Percentiles rank a stretch among this genome's conserved stretches.
These are phyloP conservation scores for Leptodontidium sp. DNA, from an alignment of 2,329 filamentous ascomycete species.

Conservation along the genomic window DNA sequence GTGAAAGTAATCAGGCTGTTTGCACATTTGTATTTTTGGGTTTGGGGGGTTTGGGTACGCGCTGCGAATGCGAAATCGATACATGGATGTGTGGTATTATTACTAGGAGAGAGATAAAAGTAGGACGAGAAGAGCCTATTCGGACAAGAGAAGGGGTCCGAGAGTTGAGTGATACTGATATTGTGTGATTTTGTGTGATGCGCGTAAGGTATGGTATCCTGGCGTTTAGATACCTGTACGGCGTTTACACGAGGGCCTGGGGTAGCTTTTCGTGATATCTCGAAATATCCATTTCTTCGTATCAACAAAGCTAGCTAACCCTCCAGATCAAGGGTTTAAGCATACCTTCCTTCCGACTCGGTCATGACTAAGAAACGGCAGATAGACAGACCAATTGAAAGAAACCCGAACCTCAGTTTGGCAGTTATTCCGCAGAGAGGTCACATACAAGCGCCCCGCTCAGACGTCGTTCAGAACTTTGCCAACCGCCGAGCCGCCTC, in stretches of 20 bases:
- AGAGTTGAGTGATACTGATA: constrained; percentile 5
- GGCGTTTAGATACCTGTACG: constrained; percentile 15
- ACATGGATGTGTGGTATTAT: constrained; percentile 7
- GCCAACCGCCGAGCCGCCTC: constrained; percentile 30
- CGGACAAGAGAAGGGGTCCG: not conserved
- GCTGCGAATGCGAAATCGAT: constrained; percentile 8
- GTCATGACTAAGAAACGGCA: not conserved
- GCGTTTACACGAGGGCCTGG: constrained; percentile 12
- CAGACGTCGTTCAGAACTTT: constrained; percentile 24
- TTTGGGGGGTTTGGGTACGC: constrained; percentile 11
- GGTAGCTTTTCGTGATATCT: constrained; percentile 4
- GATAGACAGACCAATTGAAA: not conserved
- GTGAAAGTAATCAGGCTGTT: constrained; percentile 10
- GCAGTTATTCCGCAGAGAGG: not conserved
- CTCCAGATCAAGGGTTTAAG: not conserved
- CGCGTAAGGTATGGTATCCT: constrained; percentile 10
- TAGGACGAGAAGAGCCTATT: not conserved
- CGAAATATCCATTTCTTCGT: constrained; percentile 5
- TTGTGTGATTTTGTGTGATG: constrained; percentile 1
- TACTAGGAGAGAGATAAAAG: not conserved
- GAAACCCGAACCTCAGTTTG: not conserved
- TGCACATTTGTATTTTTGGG: constrained; percentile 11
- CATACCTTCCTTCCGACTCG: not conserved
- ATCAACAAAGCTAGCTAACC: constrained; percentile 1
- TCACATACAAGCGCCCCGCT: constrained; percentile 10